Conservation (phyloP, 2,329 filamentous ascomycete species). For the Periconia macrospinosa region DNA sequence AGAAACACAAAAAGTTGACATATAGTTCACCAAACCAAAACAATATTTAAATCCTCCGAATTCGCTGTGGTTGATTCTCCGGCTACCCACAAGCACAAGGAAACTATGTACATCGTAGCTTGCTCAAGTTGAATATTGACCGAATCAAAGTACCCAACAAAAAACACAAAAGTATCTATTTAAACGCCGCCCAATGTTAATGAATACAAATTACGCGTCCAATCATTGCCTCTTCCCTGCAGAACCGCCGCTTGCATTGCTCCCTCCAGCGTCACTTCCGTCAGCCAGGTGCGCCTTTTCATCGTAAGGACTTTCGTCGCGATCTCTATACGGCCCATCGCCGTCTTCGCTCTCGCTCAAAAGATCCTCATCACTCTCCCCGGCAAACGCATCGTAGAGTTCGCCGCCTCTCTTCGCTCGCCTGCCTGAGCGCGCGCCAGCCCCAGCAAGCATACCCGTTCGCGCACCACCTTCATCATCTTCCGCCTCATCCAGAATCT, state of each 20-base stretch:
- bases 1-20: too few relatives aligned
- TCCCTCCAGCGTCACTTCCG: slow-evolving; percentile 26
- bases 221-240: slow-evolving; percentile 28
- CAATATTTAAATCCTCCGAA: too few relatives aligned
- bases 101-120: too few relatives aligned
- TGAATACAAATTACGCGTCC: slow-evolving; percentile 1
- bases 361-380: slow-evolving; percentile 78
- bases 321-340: slow-evolving; percentile 40
- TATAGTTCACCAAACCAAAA: too few relatives aligned
- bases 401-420: slow-evolving; percentile 74
- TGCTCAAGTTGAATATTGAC: too few relatives aligned
- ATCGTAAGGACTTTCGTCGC: slow-evolving; percentile 30
- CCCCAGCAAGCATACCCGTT: slow-evolving; percentile 48
- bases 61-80: too few relatives aligned
- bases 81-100: too few relatives aligned
- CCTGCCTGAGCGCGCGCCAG: slow-evolving; percentile 46
- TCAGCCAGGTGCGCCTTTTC: slow-evolving; percentile 30
- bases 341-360: slow-evolving; percentile 50
- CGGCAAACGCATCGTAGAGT: slow-evolving; percentile 96
- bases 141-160: neutral
- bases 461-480: slow-evolving; percentile 54
- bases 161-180: slow-evolving; percentile 2
- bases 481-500: slow-evolving; percentile 84
- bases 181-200: slow-evolving; percentile 23
- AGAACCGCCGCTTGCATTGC: slow-evolving; percentile 28